phyloP scores from a whole-genome alignment of 2,329 filamentous ascomycete genomes.

The Huntiella moniliformis region DNA sequence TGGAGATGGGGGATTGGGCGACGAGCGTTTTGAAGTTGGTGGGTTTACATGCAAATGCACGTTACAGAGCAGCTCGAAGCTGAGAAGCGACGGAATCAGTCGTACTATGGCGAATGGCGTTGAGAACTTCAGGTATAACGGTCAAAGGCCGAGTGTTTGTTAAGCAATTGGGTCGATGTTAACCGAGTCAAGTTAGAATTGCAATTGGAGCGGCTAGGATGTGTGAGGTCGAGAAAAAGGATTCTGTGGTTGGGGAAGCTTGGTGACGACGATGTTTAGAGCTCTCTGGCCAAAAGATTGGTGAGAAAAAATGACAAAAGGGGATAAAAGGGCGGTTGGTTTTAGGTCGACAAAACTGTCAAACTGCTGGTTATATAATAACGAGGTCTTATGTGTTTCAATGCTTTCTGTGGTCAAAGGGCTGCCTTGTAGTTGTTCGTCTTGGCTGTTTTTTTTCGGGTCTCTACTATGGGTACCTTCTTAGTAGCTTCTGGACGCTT shows the following conservation, averaged over 20 bases:
- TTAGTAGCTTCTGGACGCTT: background rate
- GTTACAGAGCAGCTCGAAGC: constrained; percentile 12
- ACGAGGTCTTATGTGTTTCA: no score
- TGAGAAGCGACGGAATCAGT: constrained; percentile 10
- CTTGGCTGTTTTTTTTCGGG: background rate
- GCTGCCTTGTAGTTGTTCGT: background rate
- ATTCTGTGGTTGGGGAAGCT: background rate
- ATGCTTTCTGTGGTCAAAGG: background rate
- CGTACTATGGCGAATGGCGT: constrained; percentile 10
- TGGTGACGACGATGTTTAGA: background rate
- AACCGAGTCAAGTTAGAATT: background rate
- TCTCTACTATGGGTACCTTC: background rate
- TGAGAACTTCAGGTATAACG: background rate
- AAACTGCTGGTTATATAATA: no score
- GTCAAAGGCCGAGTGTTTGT: background rate
- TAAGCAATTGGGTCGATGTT: background rate
- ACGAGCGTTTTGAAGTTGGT: constrained; percentile 6
- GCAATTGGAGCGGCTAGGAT: background rate
- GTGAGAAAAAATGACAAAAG: background rate
- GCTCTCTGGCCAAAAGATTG: background rate
- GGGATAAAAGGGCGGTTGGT: background rate
- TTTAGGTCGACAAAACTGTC: no score
- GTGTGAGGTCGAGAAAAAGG: background rate
- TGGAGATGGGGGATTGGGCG: constrained; percentile 11
- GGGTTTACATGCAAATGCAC: constrained; percentile 11